Evolutionary conservation across 805 yeast species (phyloP).

Genomic region (Pichia occidentalis): DNA sequence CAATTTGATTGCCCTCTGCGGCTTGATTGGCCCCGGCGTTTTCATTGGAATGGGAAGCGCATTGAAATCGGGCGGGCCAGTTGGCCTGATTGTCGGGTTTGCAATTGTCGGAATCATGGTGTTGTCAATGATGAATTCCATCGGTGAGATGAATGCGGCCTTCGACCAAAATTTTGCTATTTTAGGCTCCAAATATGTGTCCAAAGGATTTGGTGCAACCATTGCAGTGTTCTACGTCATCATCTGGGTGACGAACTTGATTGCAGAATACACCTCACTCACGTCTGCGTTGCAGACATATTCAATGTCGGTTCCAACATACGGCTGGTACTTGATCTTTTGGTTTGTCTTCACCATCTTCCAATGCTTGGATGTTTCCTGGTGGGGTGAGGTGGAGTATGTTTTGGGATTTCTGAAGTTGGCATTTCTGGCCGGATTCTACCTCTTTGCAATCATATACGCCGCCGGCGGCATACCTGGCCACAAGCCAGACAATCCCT

Average conservation of each 20-base stretch:
- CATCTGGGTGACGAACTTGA: slow-evolving; percentile 49
- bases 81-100: slow-evolving; percentile 43
- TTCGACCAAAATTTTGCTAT: slow-evolving; percentile 50
- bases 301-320: slow-evolving; percentile 46
- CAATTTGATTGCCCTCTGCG: slow-evolving; percentile 29
- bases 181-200: slow-evolving; percentile 44
- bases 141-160: slow-evolving; percentile 50
- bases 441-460: slow-evolving; percentile 41
- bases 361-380: slow-evolving; percentile 45
- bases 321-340: slow-evolving; percentile 48
- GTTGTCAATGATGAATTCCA: slow-evolving; percentile 45
- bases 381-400: slow-evolving; percentile 54
- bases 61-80: slow-evolving; percentile 45
- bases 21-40: slow-evolving; percentile 56
- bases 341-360: slow-evolving; percentile 45
- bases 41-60: slow-evolving; percentile 46
- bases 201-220: slow-evolving; percentile 52
- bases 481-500: slow-evolving; percentile 31
- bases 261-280: slow-evolving; percentile 49
- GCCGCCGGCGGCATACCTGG: slow-evolving; percentile 37
- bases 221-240: slow-evolving; percentile 48
- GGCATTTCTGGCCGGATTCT: slow-evolving; percentile 42
- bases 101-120: slow-evolving; percentile 48
- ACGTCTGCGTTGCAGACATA: slow-evolving; percentile 44
- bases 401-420: slow-evolving; percentile 46